These are phyloP conservation scores for Leishmania arabica DNA, from an alignment of 208 protist species.

Conservation along the genomic window DNA sequence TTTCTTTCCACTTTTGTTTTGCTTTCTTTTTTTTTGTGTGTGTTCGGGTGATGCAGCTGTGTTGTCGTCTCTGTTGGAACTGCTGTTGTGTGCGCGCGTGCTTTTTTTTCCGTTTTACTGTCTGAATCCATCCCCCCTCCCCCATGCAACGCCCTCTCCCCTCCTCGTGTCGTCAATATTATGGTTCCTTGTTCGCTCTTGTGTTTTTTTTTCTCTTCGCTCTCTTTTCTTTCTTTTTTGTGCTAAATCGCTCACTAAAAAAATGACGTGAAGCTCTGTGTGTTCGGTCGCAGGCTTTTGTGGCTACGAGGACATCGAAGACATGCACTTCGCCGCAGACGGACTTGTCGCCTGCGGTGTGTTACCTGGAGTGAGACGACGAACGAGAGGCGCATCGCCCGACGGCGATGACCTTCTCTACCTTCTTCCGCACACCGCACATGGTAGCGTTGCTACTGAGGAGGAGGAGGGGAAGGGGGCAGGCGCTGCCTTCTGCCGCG, in stretches of 20 bases:
- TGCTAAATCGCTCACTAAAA: slow-evolving; percentile 13
- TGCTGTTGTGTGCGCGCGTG: slow-evolving; percentile 6
- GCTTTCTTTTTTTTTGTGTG: slow-evolving; percentile 8
- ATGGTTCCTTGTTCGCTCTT: slow-evolving; percentile 9
- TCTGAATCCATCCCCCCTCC: background rate
- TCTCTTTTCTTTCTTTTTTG: slow-evolving; percentile 19
- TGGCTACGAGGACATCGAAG: background rate
- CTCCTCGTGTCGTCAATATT: slow-evolving; percentile 3
- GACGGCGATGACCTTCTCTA: background rate
- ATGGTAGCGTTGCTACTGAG: background rate
- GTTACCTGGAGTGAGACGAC: background rate
- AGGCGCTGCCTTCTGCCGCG: background rate
- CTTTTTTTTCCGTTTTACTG: slow-evolving; percentile 4
- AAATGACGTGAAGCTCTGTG: background rate
- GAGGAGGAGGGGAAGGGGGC: no score
- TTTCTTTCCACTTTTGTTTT: slow-evolving; percentile 7
- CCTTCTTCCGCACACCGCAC: background rate
- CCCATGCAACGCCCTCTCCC: background rate
- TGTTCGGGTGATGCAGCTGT: background rate
- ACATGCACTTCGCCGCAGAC: background rate
- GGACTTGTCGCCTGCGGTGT: background rate
- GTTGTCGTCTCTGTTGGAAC: slow-evolving; percentile 3
- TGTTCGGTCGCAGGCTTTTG: background rate
- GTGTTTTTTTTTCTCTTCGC: slow-evolving; percentile 9
- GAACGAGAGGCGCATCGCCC: background rate